Percentiles rank a stretch among this genome's conserved stretches.
phyloP scores from a whole-genome alignment of 345 rosid species.

The Euphorbia peplus region DNA sequence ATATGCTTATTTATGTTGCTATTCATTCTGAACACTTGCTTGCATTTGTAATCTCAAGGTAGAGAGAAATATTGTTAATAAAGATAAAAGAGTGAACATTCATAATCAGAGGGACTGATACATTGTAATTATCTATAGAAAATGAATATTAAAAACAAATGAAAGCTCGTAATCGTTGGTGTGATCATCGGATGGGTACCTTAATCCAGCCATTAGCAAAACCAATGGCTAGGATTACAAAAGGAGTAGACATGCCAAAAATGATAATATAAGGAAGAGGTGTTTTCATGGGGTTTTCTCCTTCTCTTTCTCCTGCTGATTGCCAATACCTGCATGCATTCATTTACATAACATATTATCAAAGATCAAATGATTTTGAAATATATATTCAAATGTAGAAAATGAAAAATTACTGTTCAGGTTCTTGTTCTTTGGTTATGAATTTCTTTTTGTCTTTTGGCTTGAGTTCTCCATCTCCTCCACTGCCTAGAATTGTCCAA shows the following conservation, averaged over 20 bases:
- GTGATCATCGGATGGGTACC: constrained; percentile 63
- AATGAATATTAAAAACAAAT: neutral
- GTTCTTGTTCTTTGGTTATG: constrained; percentile 87
- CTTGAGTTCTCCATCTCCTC: constrained; percentile 65
- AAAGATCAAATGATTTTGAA: neutral
- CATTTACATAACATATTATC: neutral
- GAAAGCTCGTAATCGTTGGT: neutral
- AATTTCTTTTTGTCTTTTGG: constrained; percentile 75
- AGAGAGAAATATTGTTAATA: neutral
- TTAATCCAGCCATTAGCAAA: constrained; percentile 95
- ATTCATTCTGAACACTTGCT: neutral
- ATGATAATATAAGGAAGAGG: constrained; percentile 84
- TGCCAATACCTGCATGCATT: constrained; percentile 87
- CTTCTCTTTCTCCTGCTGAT: constrained; percentile 85
- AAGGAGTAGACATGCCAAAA: constrained; percentile 93
- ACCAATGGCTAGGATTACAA: constrained; percentile 86
- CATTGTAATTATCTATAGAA: neutral
- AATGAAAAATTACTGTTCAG: constrained; percentile 52
- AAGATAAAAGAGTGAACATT: neutral
- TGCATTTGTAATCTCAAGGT: neutral
- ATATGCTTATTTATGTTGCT: constrained; percentile 12
- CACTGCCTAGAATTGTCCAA: neutral
- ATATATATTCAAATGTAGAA: neutral
- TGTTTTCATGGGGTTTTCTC: constrained; percentile 92
- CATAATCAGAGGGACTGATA: neutral